Evolutionary conservation across 2,329 filamentous ascomycete species (phyloP).

Genomic region (Botrytis cinerea): DNA sequence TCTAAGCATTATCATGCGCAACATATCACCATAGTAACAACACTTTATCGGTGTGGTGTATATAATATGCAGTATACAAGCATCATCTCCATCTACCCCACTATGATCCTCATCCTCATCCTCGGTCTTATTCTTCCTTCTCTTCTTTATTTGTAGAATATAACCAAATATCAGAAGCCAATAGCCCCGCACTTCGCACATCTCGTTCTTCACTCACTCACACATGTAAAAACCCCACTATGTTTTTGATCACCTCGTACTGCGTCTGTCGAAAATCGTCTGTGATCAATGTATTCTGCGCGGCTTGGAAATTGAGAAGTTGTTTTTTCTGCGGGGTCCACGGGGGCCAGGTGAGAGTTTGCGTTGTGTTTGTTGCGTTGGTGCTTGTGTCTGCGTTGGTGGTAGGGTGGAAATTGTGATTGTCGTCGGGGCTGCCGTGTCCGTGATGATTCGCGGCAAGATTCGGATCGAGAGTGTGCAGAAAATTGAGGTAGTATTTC

Average conservation of each 20-base stretch:
- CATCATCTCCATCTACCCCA: not conserved
- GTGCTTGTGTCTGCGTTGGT: not conserved
- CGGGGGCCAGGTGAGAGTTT: slow-evolving; percentile 42
- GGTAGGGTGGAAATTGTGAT: not conserved
- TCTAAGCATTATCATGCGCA: not conserved
- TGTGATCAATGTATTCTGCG: not conserved
- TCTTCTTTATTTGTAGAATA: not conserved
- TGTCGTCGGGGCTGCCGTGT: not conserved
- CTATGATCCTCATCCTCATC: too few relatives aligned
- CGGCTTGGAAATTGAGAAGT: not conserved
- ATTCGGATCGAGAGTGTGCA: slow-evolving; percentile 72
- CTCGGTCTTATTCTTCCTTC: not conserved
- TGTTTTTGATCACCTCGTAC: not conserved
- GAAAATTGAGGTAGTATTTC: slow-evolving; percentile 71
- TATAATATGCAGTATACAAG: not conserved
- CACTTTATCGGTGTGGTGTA: not conserved
- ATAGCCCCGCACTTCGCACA: not conserved
- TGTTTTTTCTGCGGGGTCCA: not conserved
- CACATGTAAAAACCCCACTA: not conserved
- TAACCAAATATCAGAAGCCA: not conserved
- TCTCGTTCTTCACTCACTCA: not conserved
- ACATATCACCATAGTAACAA: not conserved
- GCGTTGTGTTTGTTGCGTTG: slow-evolving; percentile 52
- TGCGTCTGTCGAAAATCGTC: not conserved
- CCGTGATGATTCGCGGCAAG: slow-evolving; percentile 50